Conservation (phyloP, 2,329 filamentous ascomycete species). For the Colletotrichum viniferum region DNA sequence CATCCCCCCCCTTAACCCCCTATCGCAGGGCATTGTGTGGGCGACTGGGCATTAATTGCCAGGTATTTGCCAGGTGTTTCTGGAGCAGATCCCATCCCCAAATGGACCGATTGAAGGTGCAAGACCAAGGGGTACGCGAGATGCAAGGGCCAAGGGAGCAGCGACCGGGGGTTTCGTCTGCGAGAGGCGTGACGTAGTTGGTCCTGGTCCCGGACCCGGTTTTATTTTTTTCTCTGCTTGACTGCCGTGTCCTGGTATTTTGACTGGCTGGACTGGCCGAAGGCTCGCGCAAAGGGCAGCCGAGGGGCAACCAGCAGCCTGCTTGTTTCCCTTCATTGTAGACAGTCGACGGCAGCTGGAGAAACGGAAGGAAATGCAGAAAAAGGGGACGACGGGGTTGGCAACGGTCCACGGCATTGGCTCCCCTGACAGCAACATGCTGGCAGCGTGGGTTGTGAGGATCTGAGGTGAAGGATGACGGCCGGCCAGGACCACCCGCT, state of each 20-base stretch:
- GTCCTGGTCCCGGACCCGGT: slow-evolving; percentile 2
- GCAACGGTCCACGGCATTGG: slow-evolving; percentile 1
- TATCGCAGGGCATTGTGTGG: neutral
- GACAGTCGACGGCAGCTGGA: neutral
- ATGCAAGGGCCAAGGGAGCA: slow-evolving; percentile 20
- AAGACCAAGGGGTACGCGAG: slow-evolving; percentile 11
- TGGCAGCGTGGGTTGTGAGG: neutral
- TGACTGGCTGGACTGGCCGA: neutral
- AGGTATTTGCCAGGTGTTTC: slow-evolving; percentile 2
- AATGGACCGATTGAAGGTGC: slow-evolving; percentile 13
- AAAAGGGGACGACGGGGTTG: neutral
- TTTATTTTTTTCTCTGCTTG: slow-evolving; percentile 2
- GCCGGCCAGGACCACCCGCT: neutral
- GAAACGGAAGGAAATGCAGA: neutral
- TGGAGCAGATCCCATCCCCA: slow-evolving; percentile 3
- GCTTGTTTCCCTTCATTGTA: neutral
- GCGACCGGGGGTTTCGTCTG: slow-evolving; percentile 12
- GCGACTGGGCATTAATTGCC: neutral
- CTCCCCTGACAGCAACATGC: neutral
- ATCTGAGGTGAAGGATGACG: neutral
- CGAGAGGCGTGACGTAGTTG: slow-evolving; percentile 22
- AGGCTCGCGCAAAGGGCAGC: neutral
- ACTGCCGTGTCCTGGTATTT: neutral
- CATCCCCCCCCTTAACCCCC: neutral
- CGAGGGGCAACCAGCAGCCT: neutral